These are phyloP conservation scores for Pseudoneurospora amorphoporcata DNA, from an alignment of 495 filamentous ascomycete genomes.

Conservation along the genomic window DNA sequence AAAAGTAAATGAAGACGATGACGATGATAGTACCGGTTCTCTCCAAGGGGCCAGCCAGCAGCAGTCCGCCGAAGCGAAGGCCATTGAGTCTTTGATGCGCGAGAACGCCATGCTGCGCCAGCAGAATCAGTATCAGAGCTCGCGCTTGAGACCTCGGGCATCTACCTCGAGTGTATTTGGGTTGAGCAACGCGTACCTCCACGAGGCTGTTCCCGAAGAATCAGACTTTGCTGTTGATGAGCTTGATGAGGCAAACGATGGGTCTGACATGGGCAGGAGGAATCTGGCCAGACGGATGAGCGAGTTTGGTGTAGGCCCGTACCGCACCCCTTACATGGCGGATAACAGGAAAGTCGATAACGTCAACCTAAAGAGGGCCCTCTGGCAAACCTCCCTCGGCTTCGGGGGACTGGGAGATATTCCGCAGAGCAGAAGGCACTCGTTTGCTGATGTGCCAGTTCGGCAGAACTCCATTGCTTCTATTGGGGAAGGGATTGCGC, in stretches of 20 bases:
- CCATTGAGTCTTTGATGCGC: conserved; percentile 60
- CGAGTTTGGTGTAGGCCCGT: conserved; percentile 52
- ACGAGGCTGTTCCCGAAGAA: conserved; percentile 57
- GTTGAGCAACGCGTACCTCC: conserved; percentile 50
- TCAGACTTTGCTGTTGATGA: conserved; percentile 63
- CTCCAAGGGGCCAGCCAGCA: conserved; percentile 34
- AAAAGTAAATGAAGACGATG: conserved; percentile 72
- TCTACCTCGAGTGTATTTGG: conserved; percentile 43
- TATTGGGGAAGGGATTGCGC: conserved; percentile 40
- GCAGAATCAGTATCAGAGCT: conserved; percentile 48
- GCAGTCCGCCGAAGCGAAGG: conserved; percentile 50
- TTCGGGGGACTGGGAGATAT: conserved; percentile 62
- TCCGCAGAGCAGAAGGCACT: conserved; percentile 85
- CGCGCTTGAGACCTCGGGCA: conserved; percentile 53
- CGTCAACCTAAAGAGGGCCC: conserved; percentile 53
- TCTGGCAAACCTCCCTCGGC: conserved; percentile 81
- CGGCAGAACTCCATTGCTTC: conserved; percentile 63
- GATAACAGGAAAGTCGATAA: conserved; percentile 70
- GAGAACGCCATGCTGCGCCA: conserved; percentile 67
- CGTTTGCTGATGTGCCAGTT: conserved; percentile 74
- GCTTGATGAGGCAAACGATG: conserved; percentile 51
- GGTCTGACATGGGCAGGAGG: conserved; percentile 45
- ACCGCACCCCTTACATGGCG: conserved; percentile 44
- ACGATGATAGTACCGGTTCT: conserved; percentile 56
- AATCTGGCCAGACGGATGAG: conserved; percentile 44